Evolutionary conservation across 2,329 filamentous ascomycete genomes (phyloP).

Genomic region (Mycosphaerella sp.): DNA sequence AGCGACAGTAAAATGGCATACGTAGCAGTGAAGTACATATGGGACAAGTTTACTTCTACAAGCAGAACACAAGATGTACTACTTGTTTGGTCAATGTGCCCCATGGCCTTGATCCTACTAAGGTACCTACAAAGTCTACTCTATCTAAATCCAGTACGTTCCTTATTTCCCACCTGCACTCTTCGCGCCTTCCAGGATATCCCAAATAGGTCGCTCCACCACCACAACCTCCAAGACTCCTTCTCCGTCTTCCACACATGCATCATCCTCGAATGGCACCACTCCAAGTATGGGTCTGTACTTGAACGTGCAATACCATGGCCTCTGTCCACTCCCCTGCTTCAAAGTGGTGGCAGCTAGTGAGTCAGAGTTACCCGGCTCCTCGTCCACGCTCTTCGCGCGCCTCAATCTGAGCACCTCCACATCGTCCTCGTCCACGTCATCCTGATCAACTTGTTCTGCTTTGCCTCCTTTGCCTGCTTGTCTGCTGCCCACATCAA

Average conservation of each 20-base stretch:
- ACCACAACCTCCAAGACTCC: slow-evolving; percentile 69
- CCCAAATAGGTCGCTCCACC: slow-evolving; percentile 67
- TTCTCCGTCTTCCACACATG: slow-evolving; percentile 23
- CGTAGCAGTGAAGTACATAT: background rate
- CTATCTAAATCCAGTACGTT: no score
- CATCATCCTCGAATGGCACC: slow-evolving; percentile 48
- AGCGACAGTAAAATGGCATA: slow-evolving; percentile 1
- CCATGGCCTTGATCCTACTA: no score
- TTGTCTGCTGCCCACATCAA: slow-evolving; percentile 20
- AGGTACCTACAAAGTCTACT: no score
- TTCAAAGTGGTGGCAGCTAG: slow-evolving; percentile 20
- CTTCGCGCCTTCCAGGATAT: slow-evolving; percentile 12
- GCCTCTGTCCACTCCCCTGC: slow-evolving; percentile 18
- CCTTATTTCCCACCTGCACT: background rate
- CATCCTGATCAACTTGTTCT: slow-evolving; percentile 36
- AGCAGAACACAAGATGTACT: background rate
- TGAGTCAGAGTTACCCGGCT: background rate
- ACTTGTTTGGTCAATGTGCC: no score
- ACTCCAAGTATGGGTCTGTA: slow-evolving; percentile 88
- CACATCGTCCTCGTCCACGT: slow-evolving; percentile 30
- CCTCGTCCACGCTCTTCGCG: slow-evolving; percentile 14
- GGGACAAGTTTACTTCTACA: background rate
- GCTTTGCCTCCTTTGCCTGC: slow-evolving; percentile 35
- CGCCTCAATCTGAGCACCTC: slow-evolving; percentile 14
- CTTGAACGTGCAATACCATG: slow-evolving; percentile 79